phyloP scores from a whole-genome alignment of 2,329 filamentous ascomycete genomes.

The Myriosclerotinia curreyana region DNA sequence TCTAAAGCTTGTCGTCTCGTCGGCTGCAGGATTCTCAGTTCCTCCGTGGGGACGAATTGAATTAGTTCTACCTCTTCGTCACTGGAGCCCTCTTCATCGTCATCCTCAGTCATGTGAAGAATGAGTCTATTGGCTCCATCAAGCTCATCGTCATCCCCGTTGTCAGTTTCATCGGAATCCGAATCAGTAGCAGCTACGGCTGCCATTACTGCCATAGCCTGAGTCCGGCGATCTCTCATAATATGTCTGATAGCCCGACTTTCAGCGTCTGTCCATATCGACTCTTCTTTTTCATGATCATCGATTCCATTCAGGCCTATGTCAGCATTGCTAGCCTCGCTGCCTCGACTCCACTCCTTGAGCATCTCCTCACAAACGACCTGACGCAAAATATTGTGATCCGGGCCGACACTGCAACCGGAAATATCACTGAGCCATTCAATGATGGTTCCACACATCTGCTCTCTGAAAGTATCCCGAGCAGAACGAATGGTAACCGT shows the following conservation, averaged over 20 bases:
- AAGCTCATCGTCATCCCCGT: slow-evolving; percentile 46
- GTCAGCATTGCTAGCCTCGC: slow-evolving; percentile 72
- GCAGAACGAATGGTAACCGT: slow-evolving; percentile 93
- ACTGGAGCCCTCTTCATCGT: slow-evolving; percentile 33
- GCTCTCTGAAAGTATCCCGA: slow-evolving; percentile 91
- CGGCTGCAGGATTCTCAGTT: slow-evolving; percentile 30
- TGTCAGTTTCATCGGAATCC: slow-evolving; percentile 27
- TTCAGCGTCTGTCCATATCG: slow-evolving; percentile 26
- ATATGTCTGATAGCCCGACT: slow-evolving; percentile 27
- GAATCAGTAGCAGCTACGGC: slow-evolving; percentile 27
- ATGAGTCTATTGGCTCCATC: slow-evolving; percentile 46
- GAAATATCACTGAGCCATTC: slow-evolving; percentile 95
- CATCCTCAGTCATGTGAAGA: slow-evolving; percentile 35
- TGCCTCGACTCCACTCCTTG: slow-evolving; percentile 82
- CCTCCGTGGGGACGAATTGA: neutral
- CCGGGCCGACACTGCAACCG: slow-evolving; percentile 78
- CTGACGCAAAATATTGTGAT: slow-evolving; percentile 73
- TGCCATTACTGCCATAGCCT: slow-evolving; percentile 27
- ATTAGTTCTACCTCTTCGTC: slow-evolving; percentile 28
- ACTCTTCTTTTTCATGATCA: slow-evolving; percentile 63
- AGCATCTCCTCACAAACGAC: slow-evolving; percentile 90
- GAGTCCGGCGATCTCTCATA: slow-evolving; percentile 28
- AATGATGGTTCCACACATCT: slow-evolving; percentile 97
- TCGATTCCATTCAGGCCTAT: slow-evolving; percentile 78
- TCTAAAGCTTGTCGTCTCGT: neutral